Evolutionary conservation across 2,329 filamentous ascomycete species (phyloP).

Genomic region (Iodosphaeria phyllophila): DNA sequence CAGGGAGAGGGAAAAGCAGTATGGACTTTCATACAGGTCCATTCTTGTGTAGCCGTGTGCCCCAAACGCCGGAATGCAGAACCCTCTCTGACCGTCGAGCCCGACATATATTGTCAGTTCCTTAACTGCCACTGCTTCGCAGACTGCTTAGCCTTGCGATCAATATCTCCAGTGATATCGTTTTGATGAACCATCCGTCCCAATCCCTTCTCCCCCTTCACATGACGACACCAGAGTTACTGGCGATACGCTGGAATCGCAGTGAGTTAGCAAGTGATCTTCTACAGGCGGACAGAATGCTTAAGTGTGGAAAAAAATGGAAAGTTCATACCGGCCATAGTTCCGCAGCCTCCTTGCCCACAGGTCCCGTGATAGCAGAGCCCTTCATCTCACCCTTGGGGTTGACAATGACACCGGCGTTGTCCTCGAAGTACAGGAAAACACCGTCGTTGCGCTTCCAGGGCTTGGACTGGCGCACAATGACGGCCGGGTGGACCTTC

Average conservation of each 20-base stretch:
- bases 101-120: no score
- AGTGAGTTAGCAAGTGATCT: conserved; percentile 13
- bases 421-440: conserved; percentile 99
- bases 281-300: conserved; percentile 1
- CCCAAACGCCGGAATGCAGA: no score
- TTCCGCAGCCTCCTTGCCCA: conserved; percentile 99
- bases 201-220: conserved; percentile 34
- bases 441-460: conserved; percentile 98
- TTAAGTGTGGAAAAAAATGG: neutral
- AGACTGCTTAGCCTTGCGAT: conserved; percentile 1
- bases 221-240: conserved; percentile 99
- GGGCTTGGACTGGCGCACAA: conserved; percentile 97
- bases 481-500: conserved; percentile 99
- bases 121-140: conserved; percentile 7
- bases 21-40: no score
- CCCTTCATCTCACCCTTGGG: conserved; percentile 99
- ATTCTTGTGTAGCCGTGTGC: no score
- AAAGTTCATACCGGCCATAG: conserved; percentile 86
- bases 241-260: conserved; percentile 74
- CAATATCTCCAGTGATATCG: conserved; percentile 6
- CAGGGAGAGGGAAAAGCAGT: no score
- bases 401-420: conserved; percentile 98
- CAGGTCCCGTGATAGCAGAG: conserved; percentile 95
- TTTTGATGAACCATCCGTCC: conserved; percentile 5
- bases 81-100: no score